Conservation (phyloP, 2,329 filamentous ascomycete species). For the Colletotrichum coccodes region DNA sequence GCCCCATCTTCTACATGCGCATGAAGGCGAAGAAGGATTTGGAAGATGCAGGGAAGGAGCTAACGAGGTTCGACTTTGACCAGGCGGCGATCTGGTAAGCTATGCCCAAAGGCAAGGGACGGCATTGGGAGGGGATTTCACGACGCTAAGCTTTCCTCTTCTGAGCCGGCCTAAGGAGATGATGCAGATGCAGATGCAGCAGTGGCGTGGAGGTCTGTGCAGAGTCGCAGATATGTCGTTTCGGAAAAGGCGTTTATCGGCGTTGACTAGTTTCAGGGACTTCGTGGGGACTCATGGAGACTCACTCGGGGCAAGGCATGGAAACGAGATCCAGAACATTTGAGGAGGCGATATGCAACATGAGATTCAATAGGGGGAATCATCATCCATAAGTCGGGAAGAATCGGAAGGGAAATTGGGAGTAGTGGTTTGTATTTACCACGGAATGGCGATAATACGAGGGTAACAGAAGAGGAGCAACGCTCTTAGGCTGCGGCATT, state of each 20-base stretch:
- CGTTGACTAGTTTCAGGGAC: neutral
- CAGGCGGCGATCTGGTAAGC: constrained; percentile 70
- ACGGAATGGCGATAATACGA: constrained; percentile 22
- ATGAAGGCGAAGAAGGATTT: constrained; percentile 99
- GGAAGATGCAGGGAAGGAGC: constrained; percentile 91
- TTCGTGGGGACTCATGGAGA: neutral
- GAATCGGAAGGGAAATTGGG: constrained; percentile 14
- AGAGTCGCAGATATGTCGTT: constrained; percentile 3
- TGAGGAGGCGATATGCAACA: neutral
- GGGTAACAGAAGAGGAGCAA: constrained; percentile 1
- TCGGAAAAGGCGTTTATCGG: constrained; percentile 13
- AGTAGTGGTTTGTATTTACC: constrained; percentile 14
- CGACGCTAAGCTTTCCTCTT: constrained; percentile 20
- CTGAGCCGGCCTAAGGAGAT: constrained; percentile 18
- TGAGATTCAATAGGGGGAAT: neutral
- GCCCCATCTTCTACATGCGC: constrained; percentile 99
- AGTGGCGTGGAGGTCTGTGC: neutral
- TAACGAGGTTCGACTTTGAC: constrained; percentile 90
- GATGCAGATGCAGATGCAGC: constrained; percentile 5
- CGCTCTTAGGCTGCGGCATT: constrained; percentile 19
- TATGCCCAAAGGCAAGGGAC: neutral
- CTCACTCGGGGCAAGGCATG: neutral
- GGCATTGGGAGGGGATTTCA: neutral
- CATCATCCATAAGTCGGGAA: constrained; percentile 10
- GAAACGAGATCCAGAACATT: neutral